Evolutionary conservation across 164 flowering plant genomes (phyloP).

Genomic region (Warburgia ugandensis): DNA sequence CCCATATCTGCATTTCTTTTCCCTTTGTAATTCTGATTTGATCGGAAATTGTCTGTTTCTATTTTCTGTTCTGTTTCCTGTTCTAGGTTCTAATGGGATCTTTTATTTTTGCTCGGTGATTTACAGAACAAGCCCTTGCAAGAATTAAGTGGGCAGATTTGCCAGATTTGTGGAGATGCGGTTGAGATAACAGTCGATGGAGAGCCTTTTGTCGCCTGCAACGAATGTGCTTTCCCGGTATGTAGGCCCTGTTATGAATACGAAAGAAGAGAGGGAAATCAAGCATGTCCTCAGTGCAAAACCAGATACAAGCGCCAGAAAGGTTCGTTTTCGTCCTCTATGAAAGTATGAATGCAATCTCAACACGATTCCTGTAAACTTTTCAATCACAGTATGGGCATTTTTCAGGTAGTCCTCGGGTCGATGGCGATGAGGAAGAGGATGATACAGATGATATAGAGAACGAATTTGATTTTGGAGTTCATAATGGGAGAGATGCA

Average conservation of each 20-base stretch:
- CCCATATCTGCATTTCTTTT: not conserved
- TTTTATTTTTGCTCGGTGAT: not conserved
- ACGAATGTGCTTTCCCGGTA: constrained; percentile 96
- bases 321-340: constrained; percentile 32
- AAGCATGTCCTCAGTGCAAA: constrained; percentile 92
- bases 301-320: constrained; percentile 89
- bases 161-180: constrained; percentile 95
- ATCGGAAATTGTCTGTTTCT: not conserved
- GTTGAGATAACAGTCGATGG: constrained; percentile 62
- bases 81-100: constrained; percentile 1
- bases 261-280: constrained; percentile 92
- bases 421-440: constrained; percentile 97
- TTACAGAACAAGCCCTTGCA: constrained; percentile 56
- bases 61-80: no score
- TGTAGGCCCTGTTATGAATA: constrained; percentile 94
- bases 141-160: constrained; percentile 75
- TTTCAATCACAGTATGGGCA: not conserved
- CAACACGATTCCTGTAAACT: not conserved
- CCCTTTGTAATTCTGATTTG: not conserved
- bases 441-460: constrained; percentile 91
- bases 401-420: constrained; percentile 79
- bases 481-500: constrained; percentile 23
- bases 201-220: constrained; percentile 93
- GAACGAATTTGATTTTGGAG: constrained; percentile 55
- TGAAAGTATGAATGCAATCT: not conserved